These are phyloP conservation scores for Rachicladosporium sp. DNA, from an alignment of 2,329 filamentous ascomycete species.

Conservation along the genomic window DNA sequence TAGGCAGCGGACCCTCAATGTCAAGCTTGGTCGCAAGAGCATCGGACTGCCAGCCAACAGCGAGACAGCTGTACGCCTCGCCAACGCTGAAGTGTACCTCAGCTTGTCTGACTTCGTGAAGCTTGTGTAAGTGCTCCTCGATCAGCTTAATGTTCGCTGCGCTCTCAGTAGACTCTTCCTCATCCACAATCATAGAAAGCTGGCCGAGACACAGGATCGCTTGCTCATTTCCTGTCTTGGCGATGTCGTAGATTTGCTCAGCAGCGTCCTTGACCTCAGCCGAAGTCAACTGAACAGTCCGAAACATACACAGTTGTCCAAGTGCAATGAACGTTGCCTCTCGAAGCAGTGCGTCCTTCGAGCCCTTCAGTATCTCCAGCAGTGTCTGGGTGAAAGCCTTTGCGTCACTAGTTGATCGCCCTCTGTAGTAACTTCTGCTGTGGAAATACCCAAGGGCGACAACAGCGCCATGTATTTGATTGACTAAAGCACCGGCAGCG, in stretches of 20 bases:
- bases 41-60: conserved; percentile 72
- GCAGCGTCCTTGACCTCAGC: conserved; percentile 32
- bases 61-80: conserved; percentile 68
- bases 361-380: conserved; percentile 40
- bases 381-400: conserved; percentile 32
- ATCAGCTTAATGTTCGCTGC: conserved; percentile 41
- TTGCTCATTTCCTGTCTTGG: conserved; percentile 69
- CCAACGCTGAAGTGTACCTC: conserved; percentile 87
- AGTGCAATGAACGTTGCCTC: conserved; percentile 46
- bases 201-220: conserved; percentile 73
- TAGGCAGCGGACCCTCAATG: conserved; percentile 46
- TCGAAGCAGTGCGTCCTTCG: conserved; percentile 44
- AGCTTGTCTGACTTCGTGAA: conserved; percentile 74
- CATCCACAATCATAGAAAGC: conserved; percentile 51
- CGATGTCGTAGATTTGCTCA: conserved; percentile 51
- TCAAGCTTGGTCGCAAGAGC: conserved; percentile 65
- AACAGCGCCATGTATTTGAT: conserved; percentile 49
- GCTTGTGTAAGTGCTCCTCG: conserved; percentile 50
- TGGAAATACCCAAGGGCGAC: conserved; percentile 46
- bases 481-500: conserved; percentile 47
- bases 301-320: conserved; percentile 50
- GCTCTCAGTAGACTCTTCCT: conserved; percentile 24
- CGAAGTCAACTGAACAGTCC: conserved; percentile 36
- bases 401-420: too few species aligned
- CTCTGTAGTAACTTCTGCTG: conserved; percentile 33